These are phyloP conservation scores for Dalechampia spathulata DNA, from an alignment of 441 rosid genomes.

Conservation along the genomic window DNA sequence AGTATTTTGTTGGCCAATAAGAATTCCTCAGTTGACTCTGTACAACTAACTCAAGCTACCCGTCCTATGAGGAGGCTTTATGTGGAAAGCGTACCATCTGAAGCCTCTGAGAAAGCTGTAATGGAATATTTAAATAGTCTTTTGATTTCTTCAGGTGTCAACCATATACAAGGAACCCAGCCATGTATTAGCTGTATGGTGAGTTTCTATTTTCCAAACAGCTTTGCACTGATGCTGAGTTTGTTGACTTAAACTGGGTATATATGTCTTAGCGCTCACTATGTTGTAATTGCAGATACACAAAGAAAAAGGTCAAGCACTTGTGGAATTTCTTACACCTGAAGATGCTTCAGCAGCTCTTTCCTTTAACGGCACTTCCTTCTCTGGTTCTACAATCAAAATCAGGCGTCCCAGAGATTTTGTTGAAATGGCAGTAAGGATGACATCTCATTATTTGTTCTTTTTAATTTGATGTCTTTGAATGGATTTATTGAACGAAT, in stretches of 20 bases:
- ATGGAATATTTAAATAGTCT: conserved; percentile 54
- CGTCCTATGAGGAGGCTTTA: conserved; percentile 83
- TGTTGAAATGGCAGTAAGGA: conserved; percentile 73
- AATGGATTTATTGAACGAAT: background rate
- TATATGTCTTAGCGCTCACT: conserved; percentile 4
- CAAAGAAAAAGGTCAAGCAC: conserved; percentile 75
- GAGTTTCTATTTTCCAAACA: conserved; percentile 33
- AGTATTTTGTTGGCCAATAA: conserved; percentile 28
- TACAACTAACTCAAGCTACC: conserved; percentile 82
- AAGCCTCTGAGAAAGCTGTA: conserved; percentile 73
- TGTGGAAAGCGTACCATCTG: conserved; percentile 69
- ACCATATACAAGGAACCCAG: conserved; percentile 51
- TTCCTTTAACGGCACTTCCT: conserved; percentile 58
- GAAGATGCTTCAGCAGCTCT: conserved; percentile 93
- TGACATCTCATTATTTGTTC: conserved; percentile 17
- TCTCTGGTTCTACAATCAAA: conserved; percentile 58
- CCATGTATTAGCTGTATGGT: conserved; percentile 94
- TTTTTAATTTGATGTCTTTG: conserved; percentile 6
- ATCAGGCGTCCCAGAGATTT: conserved; percentile 86
- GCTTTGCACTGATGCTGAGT: conserved; percentile 14
- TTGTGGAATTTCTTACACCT: conserved; percentile 90
- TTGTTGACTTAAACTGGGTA: conserved; percentile 13
- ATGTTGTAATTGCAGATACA: conserved; percentile 47
- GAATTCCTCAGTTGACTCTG: conserved; percentile 44
- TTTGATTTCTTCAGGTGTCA: conserved; percentile 61